Conservation (phyloP, 2,329 filamentous ascomycete species). For the Epichloe glyceriae region DNA sequence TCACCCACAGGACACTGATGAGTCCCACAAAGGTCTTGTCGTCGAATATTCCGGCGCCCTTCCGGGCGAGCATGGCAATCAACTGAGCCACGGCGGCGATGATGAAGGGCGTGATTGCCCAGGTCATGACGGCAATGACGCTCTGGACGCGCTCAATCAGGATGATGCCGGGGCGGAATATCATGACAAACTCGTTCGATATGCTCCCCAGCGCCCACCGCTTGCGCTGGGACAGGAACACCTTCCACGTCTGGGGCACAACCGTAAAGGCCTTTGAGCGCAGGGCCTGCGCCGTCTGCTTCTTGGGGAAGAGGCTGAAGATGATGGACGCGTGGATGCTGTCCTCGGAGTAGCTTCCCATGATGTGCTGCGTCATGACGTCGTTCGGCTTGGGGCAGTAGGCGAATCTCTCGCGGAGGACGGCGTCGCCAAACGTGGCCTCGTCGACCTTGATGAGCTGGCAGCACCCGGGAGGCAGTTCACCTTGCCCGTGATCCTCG, state of each 20-base stretch:
- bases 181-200: conserved; percentile 35
- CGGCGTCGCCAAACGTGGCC: conserved; percentile 32
- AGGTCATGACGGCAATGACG: conserved; percentile 32
- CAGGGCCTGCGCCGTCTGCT: conserved; percentile 32
- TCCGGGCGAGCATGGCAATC: conserved; percentile 21
- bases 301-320: conserved; percentile 30
- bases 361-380: conserved; percentile 34
- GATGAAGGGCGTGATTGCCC: conserved; percentile 32
- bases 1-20: conserved; percentile 23
- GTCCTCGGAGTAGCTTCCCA: conserved; percentile 35
- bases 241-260: conserved; percentile 30
- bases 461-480: conserved; percentile 35
- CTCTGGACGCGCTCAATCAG: conserved; percentile 31
- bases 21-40: conserved; percentile 25
- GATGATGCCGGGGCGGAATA: conserved; percentile 29
- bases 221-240: conserved; percentile 35
- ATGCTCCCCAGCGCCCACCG: conserved; percentile 35
- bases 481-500: conserved; percentile 34
- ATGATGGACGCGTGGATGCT: conserved; percentile 36
- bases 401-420: conserved; percentile 32
- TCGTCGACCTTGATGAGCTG: conserved; percentile 36
- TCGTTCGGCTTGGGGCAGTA: conserved; percentile 37
- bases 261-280: conserved; percentile 33
- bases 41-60: conserved; percentile 19
- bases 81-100: conserved; percentile 26